These are phyloP conservation scores for Aspergillus luchuensis DNA, from an alignment of 2,329 filamentous ascomycete genomes.

Conservation along the genomic window DNA sequence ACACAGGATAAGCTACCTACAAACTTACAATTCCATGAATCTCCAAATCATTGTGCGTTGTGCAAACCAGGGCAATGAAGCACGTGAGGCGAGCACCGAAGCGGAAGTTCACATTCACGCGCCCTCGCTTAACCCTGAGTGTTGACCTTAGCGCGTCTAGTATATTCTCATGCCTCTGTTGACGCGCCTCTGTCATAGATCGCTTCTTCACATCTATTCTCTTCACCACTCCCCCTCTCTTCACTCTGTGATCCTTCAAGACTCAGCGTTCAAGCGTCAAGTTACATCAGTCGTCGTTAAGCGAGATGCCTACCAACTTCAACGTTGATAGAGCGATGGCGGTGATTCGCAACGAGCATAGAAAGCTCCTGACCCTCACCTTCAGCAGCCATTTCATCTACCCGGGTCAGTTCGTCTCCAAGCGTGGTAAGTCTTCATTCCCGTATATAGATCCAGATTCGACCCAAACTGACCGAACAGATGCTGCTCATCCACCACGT, in stretches of 20 bases:
- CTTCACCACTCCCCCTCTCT: too few relatives aligned
- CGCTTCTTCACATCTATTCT: too few relatives aligned
- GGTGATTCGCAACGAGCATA: neutral
- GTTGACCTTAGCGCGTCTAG: too few relatives aligned
- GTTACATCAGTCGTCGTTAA: neutral
- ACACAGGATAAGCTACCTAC: too few relatives aligned
- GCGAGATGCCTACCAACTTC: neutral
- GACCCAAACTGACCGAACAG: neutral
- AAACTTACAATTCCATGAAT: too few relatives aligned
- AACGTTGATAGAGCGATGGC: neutral
- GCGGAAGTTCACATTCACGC: too few relatives aligned
- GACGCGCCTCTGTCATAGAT: too few relatives aligned
- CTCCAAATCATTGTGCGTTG: too few relatives aligned
- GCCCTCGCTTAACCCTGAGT: too few relatives aligned
- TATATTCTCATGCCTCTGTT: too few relatives aligned
- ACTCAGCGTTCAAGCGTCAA: neutral
- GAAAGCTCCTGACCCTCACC: neutral
- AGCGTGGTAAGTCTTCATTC: neutral
- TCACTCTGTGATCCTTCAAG: neutral
- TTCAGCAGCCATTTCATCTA: neutral
- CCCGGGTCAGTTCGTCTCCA: neutral
- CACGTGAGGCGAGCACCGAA: too few relatives aligned
- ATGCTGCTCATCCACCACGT: neutral
- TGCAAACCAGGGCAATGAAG: too few relatives aligned
- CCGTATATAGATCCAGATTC: fast-evolving